Evolutionary conservation across 2,329 filamentous ascomycete species (phyloP).

Genomic region (Nothophaeocryptopus gaeumannii): DNA sequence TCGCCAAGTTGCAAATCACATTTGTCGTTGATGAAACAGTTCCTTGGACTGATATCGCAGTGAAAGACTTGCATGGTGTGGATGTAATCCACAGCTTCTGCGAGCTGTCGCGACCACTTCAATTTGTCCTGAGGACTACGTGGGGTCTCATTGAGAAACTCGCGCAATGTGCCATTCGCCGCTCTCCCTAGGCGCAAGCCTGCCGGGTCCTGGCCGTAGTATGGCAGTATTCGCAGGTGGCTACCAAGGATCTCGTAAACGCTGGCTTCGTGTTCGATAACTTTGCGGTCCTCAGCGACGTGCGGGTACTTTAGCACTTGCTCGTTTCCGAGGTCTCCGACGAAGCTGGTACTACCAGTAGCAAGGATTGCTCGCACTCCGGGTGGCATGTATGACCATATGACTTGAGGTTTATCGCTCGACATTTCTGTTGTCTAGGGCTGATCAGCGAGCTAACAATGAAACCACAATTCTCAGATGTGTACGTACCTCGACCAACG

Average conservation of each 20-base stretch:
- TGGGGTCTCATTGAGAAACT: conserved; percentile 8
- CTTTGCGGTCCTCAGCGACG: conserved; percentile 7
- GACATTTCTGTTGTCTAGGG: conserved; percentile 9
- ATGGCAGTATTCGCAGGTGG: conserved; percentile 11
- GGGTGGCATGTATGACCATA: conserved; percentile 15
- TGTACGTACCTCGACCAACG: conserved; percentile 4
- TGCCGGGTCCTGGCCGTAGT: conserved; percentile 10
- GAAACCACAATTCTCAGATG: conserved; percentile 3
- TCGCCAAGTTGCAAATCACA: conserved; percentile 15
- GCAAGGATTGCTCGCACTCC: conserved; percentile 11
- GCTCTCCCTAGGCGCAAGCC: conserved; percentile 11
- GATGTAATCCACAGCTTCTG: too few species aligned
- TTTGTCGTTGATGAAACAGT: conserved; percentile 13
- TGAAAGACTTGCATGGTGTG: conserved; percentile 13
- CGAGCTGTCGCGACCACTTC: conserved; percentile 15
- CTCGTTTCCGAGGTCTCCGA: conserved; percentile 12
- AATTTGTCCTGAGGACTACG: conserved; percentile 9
- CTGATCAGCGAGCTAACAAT: conserved; percentile 5
- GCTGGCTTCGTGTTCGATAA: conserved; percentile 14
- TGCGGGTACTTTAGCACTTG: conserved; percentile 16
- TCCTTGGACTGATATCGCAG: conserved; percentile 12
- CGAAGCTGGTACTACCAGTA: conserved; percentile 14
- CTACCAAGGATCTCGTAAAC: conserved; percentile 12
- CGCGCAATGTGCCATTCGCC: conserved; percentile 14
- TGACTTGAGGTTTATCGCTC: conserved; percentile 11